Evolutionary conservation across 1,139 yeast species (phyloP), one percentile per base, ranked within the genome.

Genomic region (Taiozyma sp.): DNA sequence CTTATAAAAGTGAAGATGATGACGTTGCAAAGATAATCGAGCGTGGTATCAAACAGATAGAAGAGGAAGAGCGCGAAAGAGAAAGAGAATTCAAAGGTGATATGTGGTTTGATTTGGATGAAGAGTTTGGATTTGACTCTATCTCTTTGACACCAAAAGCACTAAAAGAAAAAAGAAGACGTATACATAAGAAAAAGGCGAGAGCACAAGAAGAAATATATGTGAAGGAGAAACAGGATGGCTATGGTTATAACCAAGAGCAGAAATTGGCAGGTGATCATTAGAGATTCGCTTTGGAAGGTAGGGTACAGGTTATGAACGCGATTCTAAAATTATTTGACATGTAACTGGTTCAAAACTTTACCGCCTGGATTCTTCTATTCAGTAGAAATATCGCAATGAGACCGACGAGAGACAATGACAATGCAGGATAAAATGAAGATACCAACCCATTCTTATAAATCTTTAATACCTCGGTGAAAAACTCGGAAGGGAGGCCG

Each of bases 41-140:
- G 38, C 14, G 38, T 10, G 39, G 40, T 30, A 19, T 27, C 36
- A 45, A 46, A 14, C 36, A 45, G 14, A 50, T 43, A 19, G 45
- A 49, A 4, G 49, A 48, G 10, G 48, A 48, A 10, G 42, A 45
- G 16, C 41, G 48, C 6, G 48, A 45, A 13, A 36, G 44, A 6
- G 50, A 48, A 27, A 14, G 19, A n/a, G 36, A 32, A 32, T 6
- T 32, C 19, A 32, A 32, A 32, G 36, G 36, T 32, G 55, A 46
- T 13, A 42, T 52, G 4, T 19, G 46, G 8, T 57, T 58, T 48
- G 57, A 57, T 41, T 47, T 53, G 42, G 48, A 54, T n/a, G 62
- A 59, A 32, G 54, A 59, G 22, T 61, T 38, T 48, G 62, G 62
- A 3, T 58, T 59, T 46, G 58, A 59, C 41, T 23, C 19, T 8